Evolutionary conservation across 2,329 filamentous ascomycete species (phyloP), one percentile per base, ranked within the genome.

Genomic region (Alternaria postmessia): DNA sequence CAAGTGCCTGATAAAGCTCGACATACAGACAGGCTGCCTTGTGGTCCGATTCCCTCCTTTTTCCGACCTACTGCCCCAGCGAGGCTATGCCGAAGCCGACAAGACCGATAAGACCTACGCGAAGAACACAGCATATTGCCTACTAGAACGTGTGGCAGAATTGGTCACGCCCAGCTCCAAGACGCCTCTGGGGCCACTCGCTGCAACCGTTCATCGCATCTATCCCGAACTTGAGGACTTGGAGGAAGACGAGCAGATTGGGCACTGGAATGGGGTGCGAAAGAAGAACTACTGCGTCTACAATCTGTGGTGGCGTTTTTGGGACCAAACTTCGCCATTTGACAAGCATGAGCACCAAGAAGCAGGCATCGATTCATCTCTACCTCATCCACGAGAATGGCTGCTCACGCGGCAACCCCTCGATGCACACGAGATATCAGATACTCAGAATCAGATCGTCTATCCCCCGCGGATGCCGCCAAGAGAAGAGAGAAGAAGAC

Each of bases 91-190:
- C 7, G 53, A 54, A 8, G 57, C 67, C 12, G 67, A 74, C 43
- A 59, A 59, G 38, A 63, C 38, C 8, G 68, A 74, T 34, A 61
- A 59, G 39, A 64, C 42, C 6, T 39, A 65, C 44, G 72, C 72
- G 4, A 67, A 64, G 39, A 70, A 74, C 22, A 71, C 67, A 38
- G 81, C 82, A 49, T 76, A 81, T 8, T 71, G 80, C 3, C 73
- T 85, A 3, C 72, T 88, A 4, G 80, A 82, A 11, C 78, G 80
- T 20, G 75, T 87, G 38, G 76, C 84, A 5, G 79, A 81, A 47
- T 68, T 87, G 1, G 75, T 88, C 7, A 79, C 82, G 1, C 84
- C 86, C 0, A 71, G 77, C 14, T 79, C 81, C 24, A 75, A 78
- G 5, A 76, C 84, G n/a, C 66, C 79, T 0, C 62, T 85, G 1